These are phyloP conservation scores for Sanghuangporus weigelae DNA, from an alignment of 1,284 basidiomycete genomes.

Conservation along the genomic window DNA sequence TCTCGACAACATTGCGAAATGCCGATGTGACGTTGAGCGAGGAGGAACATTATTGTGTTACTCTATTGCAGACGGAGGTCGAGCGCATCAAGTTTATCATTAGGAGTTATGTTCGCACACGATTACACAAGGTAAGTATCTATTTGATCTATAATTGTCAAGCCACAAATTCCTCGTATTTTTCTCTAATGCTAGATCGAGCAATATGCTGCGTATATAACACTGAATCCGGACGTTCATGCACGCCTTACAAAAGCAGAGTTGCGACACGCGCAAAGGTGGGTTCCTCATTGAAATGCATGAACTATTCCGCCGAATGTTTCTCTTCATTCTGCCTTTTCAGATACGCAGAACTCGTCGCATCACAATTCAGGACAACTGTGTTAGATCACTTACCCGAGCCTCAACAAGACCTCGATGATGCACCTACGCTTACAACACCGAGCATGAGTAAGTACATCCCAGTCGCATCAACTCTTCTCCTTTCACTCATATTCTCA, in stretches of 20 bases:
- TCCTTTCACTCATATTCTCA: not conserved
- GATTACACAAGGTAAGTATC: constrained; percentile 71
- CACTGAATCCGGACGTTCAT: constrained; percentile 55
- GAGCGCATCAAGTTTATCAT: constrained; percentile 90
- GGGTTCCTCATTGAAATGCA: constrained; percentile 19
- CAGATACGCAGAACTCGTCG: constrained; percentile 70
- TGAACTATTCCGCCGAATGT: not conserved
- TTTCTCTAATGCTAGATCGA: constrained; percentile 63
- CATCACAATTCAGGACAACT: constrained; percentile 66
- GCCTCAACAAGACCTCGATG: constrained; percentile 69
- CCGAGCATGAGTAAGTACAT: constrained; percentile 70
- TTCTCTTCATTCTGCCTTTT: not conserved
- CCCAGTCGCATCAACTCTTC: not conserved
- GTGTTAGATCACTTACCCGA: constrained; percentile 78
- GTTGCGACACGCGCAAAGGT: constrained; percentile 72
- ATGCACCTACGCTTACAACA: constrained; percentile 48
- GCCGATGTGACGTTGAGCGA: constrained; percentile 78
- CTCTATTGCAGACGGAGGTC: constrained; percentile 89
- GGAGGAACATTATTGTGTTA: constrained; percentile 87
- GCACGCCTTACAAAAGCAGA: constrained; percentile 73
- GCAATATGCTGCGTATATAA: constrained; percentile 76
- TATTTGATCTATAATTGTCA: not conserved
- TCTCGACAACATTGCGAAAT: constrained; percentile 62
- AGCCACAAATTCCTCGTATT: constrained; percentile 1
- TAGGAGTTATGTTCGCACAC: constrained; percentile 79